Evolutionary conservation across 345 rosid genomes (phyloP), one percentile per base, ranked within the genome.

Genomic region (Eucalyptus pauciflora): DNA sequence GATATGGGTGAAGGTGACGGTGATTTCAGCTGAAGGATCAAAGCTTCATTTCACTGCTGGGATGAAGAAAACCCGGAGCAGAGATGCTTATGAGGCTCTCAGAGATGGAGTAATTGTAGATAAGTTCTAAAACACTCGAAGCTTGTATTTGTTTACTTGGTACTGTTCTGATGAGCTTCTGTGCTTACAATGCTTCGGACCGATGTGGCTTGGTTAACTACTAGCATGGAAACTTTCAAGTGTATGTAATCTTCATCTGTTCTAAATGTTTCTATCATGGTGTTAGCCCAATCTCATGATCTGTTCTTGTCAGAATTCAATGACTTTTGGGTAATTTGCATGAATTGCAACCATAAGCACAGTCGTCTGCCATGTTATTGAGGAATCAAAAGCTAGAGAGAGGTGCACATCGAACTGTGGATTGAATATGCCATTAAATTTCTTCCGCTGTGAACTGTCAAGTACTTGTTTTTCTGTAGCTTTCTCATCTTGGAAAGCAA

Each of bases 21-120:
- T 13, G 7, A 92, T 97, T 89, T 85, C 96, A 49, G 94, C 97
- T 5, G 97, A 94, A 3, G 91, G 95, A 20, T 85, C 97, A 11
- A 97, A 95, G 94, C 96, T 97, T n/a, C 94, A 97, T 89, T 94
- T 98, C 90, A 93, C 94, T 5, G 96, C 98, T 1, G 99, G 99
- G 80, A 92, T 98, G 92, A 98, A 94, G 95, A 97, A 94, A 91
- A 90, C 94, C 90, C 90, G 99, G 90, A 96, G 92, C 58, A 93
- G 95, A 87, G 99, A 85, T 46, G 99, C 97, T 45, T 98, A 96
- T 51, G 99, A 97, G 92, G 99, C 95, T 62, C 93, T 92, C 33
- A 91, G 98, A 58, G 92, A 94, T 89, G 99, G 97, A 87, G 94
- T 97, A n/a, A 45, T 58, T 16, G 94, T 95, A 81, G 96, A 95